Base-by-base conservation (phyloP, 1,284 basidiomycete genomes). In the Sporisorium sorghi region DNA sequence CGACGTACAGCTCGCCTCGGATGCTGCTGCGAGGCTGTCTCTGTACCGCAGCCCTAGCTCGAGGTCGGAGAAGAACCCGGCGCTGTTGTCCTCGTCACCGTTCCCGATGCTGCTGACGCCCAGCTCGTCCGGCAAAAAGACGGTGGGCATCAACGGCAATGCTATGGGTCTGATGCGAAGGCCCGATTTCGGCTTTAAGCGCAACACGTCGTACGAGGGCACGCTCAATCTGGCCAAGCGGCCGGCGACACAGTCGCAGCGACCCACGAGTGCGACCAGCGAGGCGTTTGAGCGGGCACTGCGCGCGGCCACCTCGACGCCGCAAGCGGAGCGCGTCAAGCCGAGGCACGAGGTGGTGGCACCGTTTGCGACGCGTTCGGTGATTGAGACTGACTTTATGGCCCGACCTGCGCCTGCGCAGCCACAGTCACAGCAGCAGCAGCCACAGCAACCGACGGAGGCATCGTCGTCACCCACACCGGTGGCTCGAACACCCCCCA, bases 251-350 rank as follows among this genome's bases (percentile, higher is more conserved):
- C 58, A 55, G 37, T 33, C 64, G 11, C 26, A 26, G 5, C 44
- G 28, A 15, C 32, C 46, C 17, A 59, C 48, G 14, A 57, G 44
- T 32, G 49, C 57, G 4, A 73, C 64, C 17, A 73, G 71, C 50
- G 71, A 73, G 33, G 71, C 71, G 0, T 73, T 73, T 40, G 71
- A 73, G 35, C 61, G 56, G 19, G 71, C 71, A 6, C 61, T 73
- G 3, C 64, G 71, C 19, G 71, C 71, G 9, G 59, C 71, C 2
- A 53, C 65, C 12, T 48, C 54, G 7, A 68, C 64, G 17, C 71
- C 64, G 3, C 71, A 68, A 30, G 21, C 57, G 8, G 60, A 73
- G 5, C 62, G 70, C 1, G 26, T 73, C 56, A 73, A 64, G 40
- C 57, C 64, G 2, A 46, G 65, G 15, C 57, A 59, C 24, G 64